Percentiles rank a stretch among this genome's conserved stretches.
Conservation (phyloP, 1,284 basidiomycete species). For the Trichosporon inkin region DNA sequence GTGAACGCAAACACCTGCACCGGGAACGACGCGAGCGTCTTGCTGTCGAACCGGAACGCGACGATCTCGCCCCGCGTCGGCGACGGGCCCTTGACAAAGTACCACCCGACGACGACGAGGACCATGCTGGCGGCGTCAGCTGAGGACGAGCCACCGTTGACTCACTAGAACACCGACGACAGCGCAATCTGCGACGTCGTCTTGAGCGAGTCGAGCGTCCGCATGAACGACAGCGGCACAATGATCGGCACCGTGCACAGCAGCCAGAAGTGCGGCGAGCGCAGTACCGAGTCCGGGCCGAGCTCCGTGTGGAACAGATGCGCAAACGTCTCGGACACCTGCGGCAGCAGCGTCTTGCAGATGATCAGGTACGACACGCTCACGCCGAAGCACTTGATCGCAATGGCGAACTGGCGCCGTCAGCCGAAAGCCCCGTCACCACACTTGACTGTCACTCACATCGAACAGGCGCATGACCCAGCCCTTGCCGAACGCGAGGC, state of each 20-base stretch:
- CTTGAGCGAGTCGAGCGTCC: slow-evolving; percentile 63
- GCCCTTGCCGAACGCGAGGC: slow-evolving; percentile 65
- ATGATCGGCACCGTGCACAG: slow-evolving; percentile 74
- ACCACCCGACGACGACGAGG: slow-evolving; percentile 59
- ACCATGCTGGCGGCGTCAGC: slow-evolving; percentile 54
- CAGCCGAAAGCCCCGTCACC: not conserved
- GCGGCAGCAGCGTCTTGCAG: slow-evolving; percentile 86
- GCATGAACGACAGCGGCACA: slow-evolving; percentile 81
- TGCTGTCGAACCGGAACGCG: slow-evolving; percentile 37
- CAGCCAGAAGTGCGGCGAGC: slow-evolving; percentile 80
- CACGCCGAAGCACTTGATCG: slow-evolving; percentile 94
- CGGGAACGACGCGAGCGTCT: slow-evolving; percentile 66
- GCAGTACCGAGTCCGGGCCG: slow-evolving; percentile 58
- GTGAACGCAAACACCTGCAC: slow-evolving; percentile 95
- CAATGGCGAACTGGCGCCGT: slow-evolving; percentile 74
- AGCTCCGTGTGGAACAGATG: slow-evolving; percentile 60
- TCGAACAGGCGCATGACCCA: slow-evolving; percentile 48
- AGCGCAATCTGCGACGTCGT: slow-evolving; percentile 52
- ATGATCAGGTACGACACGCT: slow-evolving; percentile 94
- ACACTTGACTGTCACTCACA: slow-evolving; percentile 27
- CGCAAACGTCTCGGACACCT: slow-evolving; percentile 79
- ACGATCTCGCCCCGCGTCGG: slow-evolving; percentile 44
- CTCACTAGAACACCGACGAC: slow-evolving; percentile 58
- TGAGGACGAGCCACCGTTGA: slow-evolving; percentile 48
- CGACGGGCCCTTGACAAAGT: slow-evolving; percentile 43